Conservation (phyloP, 805 yeast species). For the Saturnispora serradocipensis region DNA sequence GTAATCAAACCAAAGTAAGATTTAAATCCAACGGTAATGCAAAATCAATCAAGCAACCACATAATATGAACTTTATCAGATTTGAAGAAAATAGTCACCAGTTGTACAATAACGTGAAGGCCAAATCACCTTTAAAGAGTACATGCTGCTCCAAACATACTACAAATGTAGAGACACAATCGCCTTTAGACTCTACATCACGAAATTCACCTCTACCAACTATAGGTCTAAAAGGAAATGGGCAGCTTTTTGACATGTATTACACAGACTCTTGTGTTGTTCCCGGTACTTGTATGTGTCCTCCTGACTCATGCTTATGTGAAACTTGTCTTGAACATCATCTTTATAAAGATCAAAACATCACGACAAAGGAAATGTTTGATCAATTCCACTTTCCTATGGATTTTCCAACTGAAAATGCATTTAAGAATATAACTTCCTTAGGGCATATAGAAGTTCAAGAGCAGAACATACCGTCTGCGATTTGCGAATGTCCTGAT, state of each 20-base stretch:
- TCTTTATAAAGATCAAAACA: slow-evolving; percentile 6
- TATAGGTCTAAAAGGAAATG: background rate
- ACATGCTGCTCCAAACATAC: background rate
- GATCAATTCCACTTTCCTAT: slow-evolving; percentile 12
- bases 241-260: slow-evolving; percentile 23
- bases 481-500: slow-evolving; percentile 22
- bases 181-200: background rate
- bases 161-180: background rate
- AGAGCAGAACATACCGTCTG: slow-evolving; percentile 9
- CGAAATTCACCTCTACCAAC: background rate
- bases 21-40: background rate
- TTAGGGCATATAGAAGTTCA: slow-evolving; percentile 22
- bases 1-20: background rate
- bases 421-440: slow-evolving; percentile 6
- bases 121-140: background rate
- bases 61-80: background rate
- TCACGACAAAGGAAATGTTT: slow-evolving; percentile 12
- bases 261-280: slow-evolving; percentile 27
- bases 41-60: background rate
- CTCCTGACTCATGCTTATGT: slow-evolving; percentile 25
- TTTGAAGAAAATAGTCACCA: background rate
- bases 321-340: slow-evolving; percentile 26
- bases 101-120: background rate
- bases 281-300: slow-evolving; percentile 29
- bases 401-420: background rate